These are phyloP conservation scores for Arbutus unedo DNA, from an alignment of 148 eudicot species.

Conservation along the genomic window DNA sequence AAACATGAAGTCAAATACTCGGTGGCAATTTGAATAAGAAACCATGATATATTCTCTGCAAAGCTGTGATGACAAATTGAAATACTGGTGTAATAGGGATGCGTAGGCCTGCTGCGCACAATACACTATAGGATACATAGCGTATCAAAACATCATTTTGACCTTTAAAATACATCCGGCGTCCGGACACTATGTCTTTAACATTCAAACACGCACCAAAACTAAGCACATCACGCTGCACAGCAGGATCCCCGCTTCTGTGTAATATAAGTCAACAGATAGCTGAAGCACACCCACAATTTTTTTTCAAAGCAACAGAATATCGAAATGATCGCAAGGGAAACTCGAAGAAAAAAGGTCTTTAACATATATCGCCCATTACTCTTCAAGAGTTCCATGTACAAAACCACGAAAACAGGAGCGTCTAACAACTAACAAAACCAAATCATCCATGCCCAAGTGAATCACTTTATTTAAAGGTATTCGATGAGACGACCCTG, in stretches of 20 bases:
- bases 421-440: neutral
- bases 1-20: neutral
- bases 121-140: no score
- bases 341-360: neutral
- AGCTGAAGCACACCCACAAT: neutral
- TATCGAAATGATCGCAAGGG: neutral
- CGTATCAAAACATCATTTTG: no score
- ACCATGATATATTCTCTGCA: neutral
- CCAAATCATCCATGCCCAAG: neutral
- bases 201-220: no score
- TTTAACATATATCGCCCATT: neutral
- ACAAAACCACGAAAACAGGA: conserved; percentile 12
- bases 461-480: neutral
- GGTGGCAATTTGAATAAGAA: neutral
- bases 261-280: neutral
- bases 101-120: no score
- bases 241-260: no score
- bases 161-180: no score
- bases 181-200: no score
- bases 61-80: neutral
- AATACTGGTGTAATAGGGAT: neutral
- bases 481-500: neutral
- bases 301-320: neutral
- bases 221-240: no score
- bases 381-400: conserved; percentile 2